Evolutionary conservation across 1,284 basidiomycete species (phyloP), one percentile per base, ranked within the genome.

Genomic region (Fistulinella cinereoalba): DNA sequence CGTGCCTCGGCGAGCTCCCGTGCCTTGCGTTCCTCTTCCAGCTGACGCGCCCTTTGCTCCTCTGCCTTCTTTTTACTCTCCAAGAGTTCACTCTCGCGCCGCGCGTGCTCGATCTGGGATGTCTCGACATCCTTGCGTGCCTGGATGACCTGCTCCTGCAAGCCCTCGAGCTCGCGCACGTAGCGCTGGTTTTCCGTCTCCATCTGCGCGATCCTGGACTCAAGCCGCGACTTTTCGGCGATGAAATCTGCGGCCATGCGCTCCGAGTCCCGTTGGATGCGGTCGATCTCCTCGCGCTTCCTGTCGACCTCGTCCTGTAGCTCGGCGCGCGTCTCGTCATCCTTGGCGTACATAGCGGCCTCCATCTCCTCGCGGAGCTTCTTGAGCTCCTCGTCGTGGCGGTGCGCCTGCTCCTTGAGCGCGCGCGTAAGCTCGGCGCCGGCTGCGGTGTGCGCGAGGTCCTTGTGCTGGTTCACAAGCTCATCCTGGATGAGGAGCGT

Each of bases 401-500:
- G 63, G 41, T 64, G 49, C 16, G 65, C 52, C 53, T 72, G 70
- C 41, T 64, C 59, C 44, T 62, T 57, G 28, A 73, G 36, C 15
- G 71, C 72, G 13, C 58, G 62, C 29, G 62, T 58, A 43, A 75
- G 61, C 51, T 69, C 71, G 6, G 57, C 57, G 7, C 73, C 74
- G 12, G 73, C 74, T 6, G 68, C 54, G 4, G 73, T 75, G 29
- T 72, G 56, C 1, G 63, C 55, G 1, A 75, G 55, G 24, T 63
- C 57, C 47, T 68, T 74, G 46, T 52, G 61, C 54, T 75, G 56
- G 48, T 70, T 70, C 1, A 69, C 70, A 32, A 75, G 51, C 54
- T 75, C 73, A 23, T 58, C 55, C 51, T 75, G 73, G 43, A 75
- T 75, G 18, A 61, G 60, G 8, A 75, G 59, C 13, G 67, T 53